Evolutionary conservation across 2,329 filamentous ascomycete species (phyloP).

Genomic region (Escovopsis sp.): DNA sequence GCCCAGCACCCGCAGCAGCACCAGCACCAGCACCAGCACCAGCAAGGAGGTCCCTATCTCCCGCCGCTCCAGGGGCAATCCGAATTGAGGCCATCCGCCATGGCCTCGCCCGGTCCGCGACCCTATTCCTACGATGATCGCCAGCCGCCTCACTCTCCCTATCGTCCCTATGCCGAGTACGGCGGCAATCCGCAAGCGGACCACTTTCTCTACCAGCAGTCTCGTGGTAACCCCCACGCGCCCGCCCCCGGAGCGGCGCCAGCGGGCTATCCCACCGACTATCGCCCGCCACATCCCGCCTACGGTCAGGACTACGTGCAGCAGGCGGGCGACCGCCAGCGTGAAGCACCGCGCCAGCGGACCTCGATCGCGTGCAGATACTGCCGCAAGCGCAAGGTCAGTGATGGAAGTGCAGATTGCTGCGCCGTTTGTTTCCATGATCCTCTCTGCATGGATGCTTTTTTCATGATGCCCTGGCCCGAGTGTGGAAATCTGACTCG

Average conservation of each 20-base stretch:
- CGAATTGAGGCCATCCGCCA: conserved; percentile 19
- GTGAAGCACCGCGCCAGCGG: conserved; percentile 38
- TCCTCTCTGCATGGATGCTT: too few relatives aligned
- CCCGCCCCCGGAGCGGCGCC: conserved; percentile 16
- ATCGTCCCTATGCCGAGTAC: conserved; percentile 20
- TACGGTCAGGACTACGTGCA: conserved; percentile 21
- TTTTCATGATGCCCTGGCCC: too few relatives aligned
- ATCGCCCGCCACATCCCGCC: conserved; percentile 14
- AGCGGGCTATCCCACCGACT: conserved; percentile 13
- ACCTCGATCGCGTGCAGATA: conserved; percentile 46
- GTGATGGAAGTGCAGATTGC: too few relatives aligned
- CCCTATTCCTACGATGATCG: conserved; percentile 22
- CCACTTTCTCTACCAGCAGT: too few relatives aligned
- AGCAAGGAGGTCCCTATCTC: conserved; percentile 19
- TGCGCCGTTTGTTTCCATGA: too few relatives aligned
- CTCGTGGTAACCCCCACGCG: conserved; percentile 21
- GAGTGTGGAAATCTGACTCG: conserved; percentile 2
- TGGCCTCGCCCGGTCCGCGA: conserved; percentile 25
- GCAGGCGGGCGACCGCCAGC: conserved; percentile 17
- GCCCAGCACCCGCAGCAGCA: conserved; percentile 10
- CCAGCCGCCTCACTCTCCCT: conserved; percentile 15
- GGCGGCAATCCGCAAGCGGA: too few relatives aligned
- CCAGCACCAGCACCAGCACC: too few relatives aligned
- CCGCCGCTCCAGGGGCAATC: conserved; percentile 23
- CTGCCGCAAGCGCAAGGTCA: conserved; percentile 46